Evolutionary conservation across 805 yeast genomes (phyloP).

Genomic region (Candida pseudofarinosa): DNA sequence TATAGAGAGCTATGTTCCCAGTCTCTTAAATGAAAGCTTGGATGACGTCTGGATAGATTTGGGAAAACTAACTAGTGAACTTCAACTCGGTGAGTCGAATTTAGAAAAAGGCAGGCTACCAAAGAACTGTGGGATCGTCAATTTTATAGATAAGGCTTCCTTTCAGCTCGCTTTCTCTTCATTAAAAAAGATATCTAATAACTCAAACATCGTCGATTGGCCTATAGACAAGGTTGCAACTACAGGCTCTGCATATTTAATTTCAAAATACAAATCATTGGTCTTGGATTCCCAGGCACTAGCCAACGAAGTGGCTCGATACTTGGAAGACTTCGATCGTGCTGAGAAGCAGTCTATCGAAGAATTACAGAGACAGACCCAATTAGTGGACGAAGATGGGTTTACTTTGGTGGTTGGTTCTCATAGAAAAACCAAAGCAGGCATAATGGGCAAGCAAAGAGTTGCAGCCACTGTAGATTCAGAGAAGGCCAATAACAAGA

Average conservation of each 20-base stretch:
- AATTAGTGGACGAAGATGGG: slow-evolving; percentile 86
- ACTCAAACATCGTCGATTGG: slow-evolving; percentile 30
- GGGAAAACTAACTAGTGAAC: slow-evolving; percentile 56
- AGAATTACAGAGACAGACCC: slow-evolving; percentile 50
- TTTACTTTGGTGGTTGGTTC: slow-evolving; percentile 87
- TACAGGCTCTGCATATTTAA: slow-evolving; percentile 42
- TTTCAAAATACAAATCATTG: slow-evolving; percentile 28
- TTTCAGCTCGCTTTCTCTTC: slow-evolving; percentile 60
- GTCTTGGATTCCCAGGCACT: slow-evolving; percentile 49
- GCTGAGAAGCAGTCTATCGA: slow-evolving; percentile 63
- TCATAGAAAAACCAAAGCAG: slow-evolving; percentile 76
- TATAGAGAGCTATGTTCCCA: slow-evolving; percentile 42
- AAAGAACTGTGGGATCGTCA: slow-evolving; percentile 67
- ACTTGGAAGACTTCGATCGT: slow-evolving; percentile 63
- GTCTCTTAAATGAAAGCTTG: slow-evolving; percentile 35
- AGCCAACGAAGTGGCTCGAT: slow-evolving; percentile 52
- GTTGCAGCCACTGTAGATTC: slow-evolving; percentile 33
- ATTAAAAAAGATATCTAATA: slow-evolving; percentile 47
- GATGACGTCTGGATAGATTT: slow-evolving; percentile 51
- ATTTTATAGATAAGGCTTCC: slow-evolving; percentile 69
- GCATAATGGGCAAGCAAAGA: slow-evolving; percentile 56
- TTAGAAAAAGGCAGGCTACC: slow-evolving; percentile 48
- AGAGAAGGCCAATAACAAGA: slow-evolving; percentile 43
- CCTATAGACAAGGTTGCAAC: slow-evolving; percentile 24
- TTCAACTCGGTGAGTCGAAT: slow-evolving; percentile 29